Evolutionary conservation across 495 filamentous ascomycete species (phyloP), one percentile per base, ranked within the genome.

Genomic region (Penicillium flavigenum): DNA sequence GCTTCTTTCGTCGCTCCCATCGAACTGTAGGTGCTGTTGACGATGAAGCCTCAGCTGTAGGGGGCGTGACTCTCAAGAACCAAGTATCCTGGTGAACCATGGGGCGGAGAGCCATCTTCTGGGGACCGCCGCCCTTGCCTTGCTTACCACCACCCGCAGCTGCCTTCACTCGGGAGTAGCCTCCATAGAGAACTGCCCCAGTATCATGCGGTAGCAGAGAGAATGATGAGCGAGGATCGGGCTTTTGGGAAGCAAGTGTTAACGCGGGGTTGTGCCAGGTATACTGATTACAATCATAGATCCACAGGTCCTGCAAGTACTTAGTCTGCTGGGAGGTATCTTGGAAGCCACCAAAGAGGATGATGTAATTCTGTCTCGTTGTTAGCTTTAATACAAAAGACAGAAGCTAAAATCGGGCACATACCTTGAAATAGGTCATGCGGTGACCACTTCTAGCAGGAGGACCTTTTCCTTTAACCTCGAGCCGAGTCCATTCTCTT

Each of bases 41-140:
- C 1, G 81, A 54, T 2, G 85, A 73, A 0, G 83, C 80, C 47
- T 91, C 89, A 1, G 85, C 47, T 1, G 75, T 70, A 10, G 91
- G 89, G 9, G 84, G 87, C 3, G 83, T 86, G 67, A 98, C 88
- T 22, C 90, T 83, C 4, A 98, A 79, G 71, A 92, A 92, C 86
- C 92, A 98, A 47, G 90, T 92, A 68, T 98, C 94, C 67, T 96
- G 88, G 67, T 98, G 91, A 27, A 98, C 80, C 72, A 91, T 79
- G 1, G 93, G 91, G 58, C 88, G 91, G 51, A 95, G 72, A n/a
- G 87, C 78, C 68, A 86, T 87, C 47, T 83, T 82, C 55, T 85
- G 82, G 5, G 78, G 76, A 26, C 85, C 82, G 41, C 83, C 82
- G 43, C 83, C 82, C 70, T 86, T 87, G n/a, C 75, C 76, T 58